Evolutionary conservation across 1,284 basidiomycete species (phyloP).

Genomic region (Agroathelia rolfsii): DNA sequence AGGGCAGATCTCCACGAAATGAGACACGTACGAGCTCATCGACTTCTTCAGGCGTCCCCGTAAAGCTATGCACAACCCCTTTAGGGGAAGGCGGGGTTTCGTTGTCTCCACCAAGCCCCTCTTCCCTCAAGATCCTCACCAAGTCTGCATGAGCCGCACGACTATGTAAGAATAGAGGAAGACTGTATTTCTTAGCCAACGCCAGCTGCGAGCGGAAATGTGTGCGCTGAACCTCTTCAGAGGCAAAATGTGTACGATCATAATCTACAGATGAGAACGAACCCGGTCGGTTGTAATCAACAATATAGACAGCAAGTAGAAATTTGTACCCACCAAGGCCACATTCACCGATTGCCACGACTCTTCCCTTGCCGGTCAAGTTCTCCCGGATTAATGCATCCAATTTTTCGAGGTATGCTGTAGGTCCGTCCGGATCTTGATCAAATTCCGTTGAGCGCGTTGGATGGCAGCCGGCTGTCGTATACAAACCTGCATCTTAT

Average conservation of each 20-base stretch:
- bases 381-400: slow-evolving; percentile 48
- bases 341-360: slow-evolving; percentile 80
- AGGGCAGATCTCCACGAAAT: slow-evolving; percentile 1
- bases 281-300: not conserved
- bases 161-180: slow-evolving; percentile 84
- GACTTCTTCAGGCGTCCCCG: slow-evolving; percentile 61
- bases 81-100: slow-evolving; percentile 43
- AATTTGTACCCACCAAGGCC: slow-evolving; percentile 74
- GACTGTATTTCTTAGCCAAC: slow-evolving; percentile 61
- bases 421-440: slow-evolving; percentile 44
- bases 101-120: slow-evolving; percentile 52
- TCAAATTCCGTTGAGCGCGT: slow-evolving; percentile 77
- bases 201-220: slow-evolving; percentile 66
- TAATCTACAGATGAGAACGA: slow-evolving; percentile 48
- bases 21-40: slow-evolving; percentile 50
- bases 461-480: slow-evolving; percentile 82
- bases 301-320: not conserved
- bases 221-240: slow-evolving; percentile 51
- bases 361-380: slow-evolving; percentile 44
- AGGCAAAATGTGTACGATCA: slow-evolving; percentile 69
- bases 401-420: slow-evolving; percentile 56
- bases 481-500: slow-evolving; percentile 46
- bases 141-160: slow-evolving; percentile 70
- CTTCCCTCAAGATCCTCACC: slow-evolving; percentile 56
- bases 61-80: slow-evolving; percentile 85